These are phyloP conservation scores for Platanthera guangdongensis DNA, from an alignment of 106 monocot genomes.

Conservation along the genomic window DNA sequence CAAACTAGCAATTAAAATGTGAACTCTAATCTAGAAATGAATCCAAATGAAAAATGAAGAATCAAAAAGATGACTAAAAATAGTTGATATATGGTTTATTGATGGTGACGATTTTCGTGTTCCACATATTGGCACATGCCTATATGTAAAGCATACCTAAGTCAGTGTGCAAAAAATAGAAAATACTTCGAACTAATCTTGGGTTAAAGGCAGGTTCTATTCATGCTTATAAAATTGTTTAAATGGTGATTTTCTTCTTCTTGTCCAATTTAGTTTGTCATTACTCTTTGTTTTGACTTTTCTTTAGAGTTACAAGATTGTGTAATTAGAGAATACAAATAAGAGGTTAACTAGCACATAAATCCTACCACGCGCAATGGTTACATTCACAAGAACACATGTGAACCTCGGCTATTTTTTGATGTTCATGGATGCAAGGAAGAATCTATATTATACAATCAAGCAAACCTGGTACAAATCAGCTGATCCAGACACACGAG, in stretches of 20 bases:
- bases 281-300: background rate
- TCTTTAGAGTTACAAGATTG: background rate
- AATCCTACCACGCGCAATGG: background rate
- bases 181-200: background rate
- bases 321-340: background rate
- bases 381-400: background rate
- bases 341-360: background rate
- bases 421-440: background rate
- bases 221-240: background rate
- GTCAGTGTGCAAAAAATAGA: background rate
- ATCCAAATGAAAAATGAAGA: no score
- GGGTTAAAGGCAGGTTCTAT: background rate
- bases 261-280: background rate
- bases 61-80: no score
- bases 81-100: no score
- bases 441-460: background rate
- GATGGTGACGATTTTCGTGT: no score
- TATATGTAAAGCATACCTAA: background rate
- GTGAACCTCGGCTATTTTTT: background rate
- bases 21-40: no score
- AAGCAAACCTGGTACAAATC: conserved; percentile 73
- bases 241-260: background rate
- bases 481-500: conserved; percentile 85
- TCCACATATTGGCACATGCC: background rate
- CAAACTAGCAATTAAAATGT: no score